phyloP scores from a whole-genome alignment of 164 flowering plant species.

The Magnolia sinica region DNA sequence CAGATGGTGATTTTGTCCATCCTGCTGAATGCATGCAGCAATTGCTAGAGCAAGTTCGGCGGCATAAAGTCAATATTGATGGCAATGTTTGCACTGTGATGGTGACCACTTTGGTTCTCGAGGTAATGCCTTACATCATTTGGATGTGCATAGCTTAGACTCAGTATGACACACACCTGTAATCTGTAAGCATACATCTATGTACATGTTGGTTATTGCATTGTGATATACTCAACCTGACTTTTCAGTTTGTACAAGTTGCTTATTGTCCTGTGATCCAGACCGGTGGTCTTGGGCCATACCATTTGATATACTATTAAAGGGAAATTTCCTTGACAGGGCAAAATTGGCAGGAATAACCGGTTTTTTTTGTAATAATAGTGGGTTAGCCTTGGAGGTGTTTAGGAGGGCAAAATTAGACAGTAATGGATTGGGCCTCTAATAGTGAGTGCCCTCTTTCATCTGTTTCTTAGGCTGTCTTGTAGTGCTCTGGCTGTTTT shows the following conservation, averaged over 20 bases:
- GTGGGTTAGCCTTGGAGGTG: too few species aligned
- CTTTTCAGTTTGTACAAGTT: background rate
- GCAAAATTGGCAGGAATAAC: too few species aligned
- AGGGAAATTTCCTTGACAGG: too few species aligned
- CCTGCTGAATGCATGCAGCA: constrained; percentile 90
- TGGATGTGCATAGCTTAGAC: background rate
- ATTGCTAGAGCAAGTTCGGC: constrained; percentile 73
- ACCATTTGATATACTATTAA: too few species aligned
- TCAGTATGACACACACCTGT: background rate
- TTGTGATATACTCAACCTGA: background rate
- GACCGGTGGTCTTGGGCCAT: background rate
- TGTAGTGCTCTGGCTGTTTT: too few species aligned
- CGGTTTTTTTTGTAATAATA: too few species aligned
- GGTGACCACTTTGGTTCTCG: constrained; percentile 84
- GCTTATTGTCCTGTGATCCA: background rate
- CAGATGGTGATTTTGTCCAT: constrained; percentile 49
- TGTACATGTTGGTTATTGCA: background rate
- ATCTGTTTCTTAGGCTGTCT: too few species aligned
- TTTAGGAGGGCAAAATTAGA: too few species aligned
- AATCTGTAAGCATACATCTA: background rate
- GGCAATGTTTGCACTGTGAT: constrained; percentile 85
- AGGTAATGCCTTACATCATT: constrained; percentile 41
- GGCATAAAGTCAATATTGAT: constrained; percentile 75
- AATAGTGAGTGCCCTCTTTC: too few species aligned
- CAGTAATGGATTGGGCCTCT: too few species aligned